Conservation (phyloP, 305 asterid genomes). For the Rubia peregrina region DNA sequence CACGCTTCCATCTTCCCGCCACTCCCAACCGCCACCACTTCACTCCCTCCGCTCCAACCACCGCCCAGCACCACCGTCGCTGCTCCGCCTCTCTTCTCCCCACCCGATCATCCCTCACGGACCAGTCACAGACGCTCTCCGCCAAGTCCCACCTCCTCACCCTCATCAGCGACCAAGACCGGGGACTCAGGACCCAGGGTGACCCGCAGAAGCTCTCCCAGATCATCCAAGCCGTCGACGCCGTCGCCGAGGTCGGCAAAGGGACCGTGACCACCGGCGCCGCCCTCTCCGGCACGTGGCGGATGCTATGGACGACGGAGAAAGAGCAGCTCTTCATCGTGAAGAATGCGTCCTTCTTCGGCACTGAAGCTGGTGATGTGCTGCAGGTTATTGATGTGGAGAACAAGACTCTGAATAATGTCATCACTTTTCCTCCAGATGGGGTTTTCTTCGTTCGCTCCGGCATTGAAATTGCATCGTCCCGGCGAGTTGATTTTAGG, state of each 20-base stretch:
- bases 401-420: constrained; percentile 50
- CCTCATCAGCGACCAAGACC: constrained; percentile 69
- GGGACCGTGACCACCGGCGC: constrained; percentile 49
- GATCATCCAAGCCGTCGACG: constrained; percentile 59
- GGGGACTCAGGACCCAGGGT: constrained; percentile 77
- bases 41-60: constrained; percentile 41
- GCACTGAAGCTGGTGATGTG: constrained; percentile 76
- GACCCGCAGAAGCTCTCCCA: constrained; percentile 54
- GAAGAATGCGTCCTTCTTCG: constrained; percentile 53
- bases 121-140: constrained; percentile 38
- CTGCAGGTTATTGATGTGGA: constrained; percentile 78
- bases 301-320: constrained; percentile 95
- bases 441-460: constrained; percentile 92
- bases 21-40: constrained; percentile 22
- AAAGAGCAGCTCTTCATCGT: constrained; percentile 80
- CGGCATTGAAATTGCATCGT: constrained; percentile 54
- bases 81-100: constrained; percentile 9
- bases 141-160: constrained; percentile 70
- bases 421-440: constrained; percentile 76
- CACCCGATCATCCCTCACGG: constrained; percentile 47
- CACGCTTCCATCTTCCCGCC: constrained; percentile 44
- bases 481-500: constrained; percentile 68
- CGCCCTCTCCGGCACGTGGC: constrained; percentile 69
- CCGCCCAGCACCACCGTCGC: constrained; percentile 15
- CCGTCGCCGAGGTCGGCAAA: constrained; percentile 41